Evolutionary conservation across 2,329 filamentous ascomycete genomes (phyloP).

Genomic region (Fusarium hainanense): DNA sequence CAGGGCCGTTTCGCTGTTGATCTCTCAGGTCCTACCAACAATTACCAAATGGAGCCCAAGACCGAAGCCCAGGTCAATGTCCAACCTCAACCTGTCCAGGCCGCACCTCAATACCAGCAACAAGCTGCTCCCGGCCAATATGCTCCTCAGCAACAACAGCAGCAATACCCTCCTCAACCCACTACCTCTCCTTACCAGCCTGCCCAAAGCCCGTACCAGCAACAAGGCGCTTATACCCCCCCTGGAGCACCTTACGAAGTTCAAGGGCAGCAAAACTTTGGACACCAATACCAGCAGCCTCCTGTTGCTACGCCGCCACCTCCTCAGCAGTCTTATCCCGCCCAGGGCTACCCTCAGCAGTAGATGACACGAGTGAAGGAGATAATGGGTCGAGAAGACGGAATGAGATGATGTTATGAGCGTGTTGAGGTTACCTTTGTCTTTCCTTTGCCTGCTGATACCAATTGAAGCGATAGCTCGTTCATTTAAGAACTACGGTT

Average conservation of each 20-base stretch:
- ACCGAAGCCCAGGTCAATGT: constrained; percentile 41
- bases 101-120: constrained; percentile 40
- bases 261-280: constrained; percentile 30
- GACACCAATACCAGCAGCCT: constrained; percentile 18
- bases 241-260: constrained; percentile 38
- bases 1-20: constrained; percentile 50
- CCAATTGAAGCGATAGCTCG: background rate
- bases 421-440: too few relatives aligned
- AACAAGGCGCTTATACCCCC: constrained; percentile 43
- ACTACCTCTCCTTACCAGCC: constrained; percentile 36
- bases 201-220: constrained; percentile 46
- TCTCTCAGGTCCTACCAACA: constrained; percentile 30
- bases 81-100: constrained; percentile 28
- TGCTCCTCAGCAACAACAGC: constrained; percentile 25
- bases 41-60: constrained; percentile 52
- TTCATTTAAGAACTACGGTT: background rate
- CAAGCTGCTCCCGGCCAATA: constrained; percentile 20
- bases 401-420: background rate
- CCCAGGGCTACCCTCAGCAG: constrained; percentile 8
- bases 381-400: background rate
- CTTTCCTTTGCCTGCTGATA: background rate
- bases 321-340: constrained; percentile 34
- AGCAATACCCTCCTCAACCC: constrained; percentile 27
- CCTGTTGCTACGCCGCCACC: constrained; percentile 29
- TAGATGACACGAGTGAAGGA: background rate